phyloP scores from a whole-genome alignment of 176 grass and related monocot genomes.

The Oryza nivara region DNA sequence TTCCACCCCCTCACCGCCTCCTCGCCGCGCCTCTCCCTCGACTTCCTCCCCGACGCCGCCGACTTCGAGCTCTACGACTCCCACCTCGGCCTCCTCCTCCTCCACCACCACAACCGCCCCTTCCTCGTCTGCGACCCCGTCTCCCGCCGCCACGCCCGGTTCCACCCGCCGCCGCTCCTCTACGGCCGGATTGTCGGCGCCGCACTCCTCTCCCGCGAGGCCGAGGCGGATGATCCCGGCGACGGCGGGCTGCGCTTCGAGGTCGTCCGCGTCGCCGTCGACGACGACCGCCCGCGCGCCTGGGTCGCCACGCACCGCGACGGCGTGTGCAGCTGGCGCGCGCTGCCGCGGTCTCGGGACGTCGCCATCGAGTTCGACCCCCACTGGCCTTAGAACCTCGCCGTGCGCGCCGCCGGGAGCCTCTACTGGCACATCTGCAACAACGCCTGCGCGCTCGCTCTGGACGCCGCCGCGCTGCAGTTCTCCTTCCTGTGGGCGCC shows the following conservation, averaged over 20 bases:
- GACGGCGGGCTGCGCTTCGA: constrained; percentile 6
- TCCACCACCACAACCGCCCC: background rate
- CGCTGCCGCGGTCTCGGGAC: background rate
- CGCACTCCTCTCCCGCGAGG: background rate
- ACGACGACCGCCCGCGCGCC: background rate
- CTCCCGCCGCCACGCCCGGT: too few relatives aligned
- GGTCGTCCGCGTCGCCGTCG: constrained; percentile 4
- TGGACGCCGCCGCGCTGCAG: background rate
- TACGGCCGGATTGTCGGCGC: too few relatives aligned
- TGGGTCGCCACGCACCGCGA: constrained; percentile 26
- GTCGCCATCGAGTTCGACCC: constrained; percentile 15
- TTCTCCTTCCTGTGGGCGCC: constrained; percentile 6
- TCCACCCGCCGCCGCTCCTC: too few relatives aligned
- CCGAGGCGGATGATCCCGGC: background rate
- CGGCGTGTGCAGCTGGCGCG: background rate
- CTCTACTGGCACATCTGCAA: constrained; percentile 30
- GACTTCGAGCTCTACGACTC: background rate
- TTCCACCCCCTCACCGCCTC: constrained; percentile 1
- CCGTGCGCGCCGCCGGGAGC: constrained; percentile 31
- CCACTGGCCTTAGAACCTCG: background rate
- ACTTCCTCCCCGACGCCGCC: background rate
- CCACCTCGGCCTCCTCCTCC: background rate
- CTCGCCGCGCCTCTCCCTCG: constrained; percentile 11
- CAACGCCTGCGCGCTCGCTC: constrained; percentile 10
- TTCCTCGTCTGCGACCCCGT: too few relatives aligned